These are phyloP conservation scores for Chalaropsis thielavioides DNA, from an alignment of 2,329 filamentous ascomycete genomes.

Conservation along the genomic window DNA sequence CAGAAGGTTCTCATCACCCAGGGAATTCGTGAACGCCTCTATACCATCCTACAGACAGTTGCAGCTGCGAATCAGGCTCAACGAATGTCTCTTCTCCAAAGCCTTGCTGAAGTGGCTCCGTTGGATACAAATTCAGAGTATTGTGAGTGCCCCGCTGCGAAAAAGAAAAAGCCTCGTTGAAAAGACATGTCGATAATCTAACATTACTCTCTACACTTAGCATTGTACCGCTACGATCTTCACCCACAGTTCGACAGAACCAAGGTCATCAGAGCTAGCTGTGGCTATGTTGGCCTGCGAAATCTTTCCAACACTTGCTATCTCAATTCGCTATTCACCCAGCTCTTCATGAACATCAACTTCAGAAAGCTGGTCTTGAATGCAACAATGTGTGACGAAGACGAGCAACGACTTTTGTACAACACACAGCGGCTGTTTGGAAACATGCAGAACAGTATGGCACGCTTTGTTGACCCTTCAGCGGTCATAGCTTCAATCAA, in stretches of 20 bases:
- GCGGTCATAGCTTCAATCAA: constrained; percentile 61
- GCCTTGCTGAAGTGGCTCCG: constrained; percentile 19
- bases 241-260: constrained; percentile 47
- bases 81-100: background rate
- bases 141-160: background rate
- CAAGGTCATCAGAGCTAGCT: constrained; percentile 55
- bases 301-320: constrained; percentile 97
- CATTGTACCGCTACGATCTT: constrained; percentile 47
- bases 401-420: constrained; percentile 52
- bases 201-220: constrained; percentile 18
- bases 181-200: background rate
- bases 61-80: background rate
- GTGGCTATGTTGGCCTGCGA: constrained; percentile 75
- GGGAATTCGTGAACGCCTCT: background rate
- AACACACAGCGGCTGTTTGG: constrained; percentile 73
- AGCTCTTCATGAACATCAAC: constrained; percentile 86
- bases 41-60: background rate
- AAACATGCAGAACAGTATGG: constrained; percentile 69
- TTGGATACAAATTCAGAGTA: constrained; percentile 19
- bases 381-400: constrained; percentile 40
- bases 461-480: constrained; percentile 57
- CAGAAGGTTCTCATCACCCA: constrained; percentile 17
- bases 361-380: constrained; percentile 76
- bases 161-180: background rate
- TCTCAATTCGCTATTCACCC: constrained; percentile 83